Percentiles rank a stretch among this genome's conserved stretches.
phyloP scores from a whole-genome alignment of 768 basidiomycete genomes.

The Hygrocybe coccinea region DNA sequence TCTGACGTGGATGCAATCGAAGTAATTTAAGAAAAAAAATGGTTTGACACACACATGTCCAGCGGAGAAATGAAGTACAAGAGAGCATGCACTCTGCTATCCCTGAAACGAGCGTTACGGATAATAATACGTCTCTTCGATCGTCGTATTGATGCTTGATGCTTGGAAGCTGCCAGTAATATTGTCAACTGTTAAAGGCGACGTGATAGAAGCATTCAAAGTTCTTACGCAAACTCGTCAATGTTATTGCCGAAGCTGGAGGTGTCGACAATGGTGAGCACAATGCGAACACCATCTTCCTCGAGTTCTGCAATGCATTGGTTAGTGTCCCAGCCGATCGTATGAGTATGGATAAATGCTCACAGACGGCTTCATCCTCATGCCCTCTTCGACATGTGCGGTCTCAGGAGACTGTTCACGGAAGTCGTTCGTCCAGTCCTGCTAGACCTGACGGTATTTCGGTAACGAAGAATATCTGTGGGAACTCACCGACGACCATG shows the following conservation, averaged over 20 bases:
- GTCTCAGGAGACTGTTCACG: slow-evolving; percentile 95
- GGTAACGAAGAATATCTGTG: slow-evolving; percentile 14
- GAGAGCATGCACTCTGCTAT: slow-evolving; percentile 93
- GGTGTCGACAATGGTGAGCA: slow-evolving; percentile 96
- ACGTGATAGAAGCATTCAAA: slow-evolving; percentile 1
- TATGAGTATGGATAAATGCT: slow-evolving; percentile 24
- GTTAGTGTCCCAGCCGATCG: not conserved
- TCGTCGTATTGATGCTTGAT: slow-evolving; percentile 99
- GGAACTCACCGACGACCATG: slow-evolving; percentile 86
- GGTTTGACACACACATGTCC: slow-evolving; percentile 77
- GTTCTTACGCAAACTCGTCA: slow-evolving; percentile 90
- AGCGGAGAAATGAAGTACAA: slow-evolving; percentile 96
- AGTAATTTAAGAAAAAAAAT: not conserved
- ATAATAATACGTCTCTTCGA: slow-evolving; percentile 97
- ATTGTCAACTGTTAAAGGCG: not conserved
- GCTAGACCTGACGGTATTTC: slow-evolving; percentile 68
- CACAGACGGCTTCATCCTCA: slow-evolving; percentile 96
- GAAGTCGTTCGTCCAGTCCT: slow-evolving; percentile 97
- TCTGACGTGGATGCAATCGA: slow-evolving; percentile 32
- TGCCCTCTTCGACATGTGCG: slow-evolving; percentile 89
- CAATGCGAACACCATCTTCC: slow-evolving; percentile 97
- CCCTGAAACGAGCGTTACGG: slow-evolving; percentile 98
- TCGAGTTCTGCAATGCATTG: slow-evolving; percentile 70
- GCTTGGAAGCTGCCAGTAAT: slow-evolving; percentile 68
- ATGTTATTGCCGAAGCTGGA: slow-evolving; percentile 99